Conservation (phyloP, 495 filamentous ascomycete genomes). For the Xylaria grammica region DNA sequence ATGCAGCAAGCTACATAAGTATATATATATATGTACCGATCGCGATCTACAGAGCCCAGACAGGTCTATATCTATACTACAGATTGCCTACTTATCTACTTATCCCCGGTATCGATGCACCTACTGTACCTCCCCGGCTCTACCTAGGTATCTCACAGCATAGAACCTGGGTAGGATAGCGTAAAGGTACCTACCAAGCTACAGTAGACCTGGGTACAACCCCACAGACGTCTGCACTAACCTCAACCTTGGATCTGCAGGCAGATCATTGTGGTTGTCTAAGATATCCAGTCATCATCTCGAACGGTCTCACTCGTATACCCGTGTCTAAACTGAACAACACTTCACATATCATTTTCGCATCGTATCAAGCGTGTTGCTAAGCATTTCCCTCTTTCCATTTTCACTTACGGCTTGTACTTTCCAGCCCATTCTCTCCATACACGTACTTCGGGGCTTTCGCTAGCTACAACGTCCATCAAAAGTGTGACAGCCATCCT, state of each 20-base stretch:
- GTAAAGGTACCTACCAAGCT: no score
- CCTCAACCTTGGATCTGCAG: not conserved
- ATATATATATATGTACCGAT: no score
- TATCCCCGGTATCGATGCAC: no score
- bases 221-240: no score
- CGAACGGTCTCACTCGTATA: constrained; percentile 6
- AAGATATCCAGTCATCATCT: not conserved
- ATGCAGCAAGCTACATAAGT: no score
- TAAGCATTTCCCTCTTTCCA: not conserved
- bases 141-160: no score
- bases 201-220: no score
- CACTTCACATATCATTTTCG: constrained; percentile 16
- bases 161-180: no score
- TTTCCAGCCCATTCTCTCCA: not conserved
- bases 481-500: not conserved
- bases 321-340: not conserved
- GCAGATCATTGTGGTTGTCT: not conserved
- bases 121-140: no score
- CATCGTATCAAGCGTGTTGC: constrained; percentile 7
- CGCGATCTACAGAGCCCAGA: not conserved
- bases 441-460: constrained; percentile 3
- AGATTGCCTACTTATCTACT: no score
- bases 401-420: constrained; percentile 1
- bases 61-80: not conserved
- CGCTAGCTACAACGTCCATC: not conserved